These are phyloP conservation scores for Phalaenopsis aphrodite DNA, from an alignment of 106 monocot species.

Conservation along the genomic window DNA sequence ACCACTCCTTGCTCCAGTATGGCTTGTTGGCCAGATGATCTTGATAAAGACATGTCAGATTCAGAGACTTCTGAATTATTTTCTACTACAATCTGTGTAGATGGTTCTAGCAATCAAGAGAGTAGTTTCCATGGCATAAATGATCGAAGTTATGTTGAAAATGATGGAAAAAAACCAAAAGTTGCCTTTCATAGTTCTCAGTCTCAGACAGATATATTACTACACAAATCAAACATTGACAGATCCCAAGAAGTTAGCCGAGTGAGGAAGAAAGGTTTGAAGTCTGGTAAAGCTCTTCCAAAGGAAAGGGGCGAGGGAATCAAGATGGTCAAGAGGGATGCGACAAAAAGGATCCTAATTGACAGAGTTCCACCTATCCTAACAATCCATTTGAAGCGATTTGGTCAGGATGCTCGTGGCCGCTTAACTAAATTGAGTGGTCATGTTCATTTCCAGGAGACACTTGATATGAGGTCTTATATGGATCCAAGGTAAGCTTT, in stretches of 20 bases:
- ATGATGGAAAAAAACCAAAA: conserved; percentile 14
- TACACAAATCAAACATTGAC: conserved; percentile 10
- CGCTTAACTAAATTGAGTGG: conserved; percentile 76
- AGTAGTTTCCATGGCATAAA: conserved; percentile 24
- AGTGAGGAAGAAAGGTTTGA: conserved; percentile 11
- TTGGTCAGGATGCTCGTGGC: conserved; percentile 76
- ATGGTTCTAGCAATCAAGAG: conserved; percentile 15
- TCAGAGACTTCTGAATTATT: conserved; percentile 19
- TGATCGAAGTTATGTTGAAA: conserved; percentile 5
- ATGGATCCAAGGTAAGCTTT: conserved; percentile 57
- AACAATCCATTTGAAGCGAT: conserved; percentile 82
- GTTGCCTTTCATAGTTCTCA: conserved; percentile 5
- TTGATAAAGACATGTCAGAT: conserved; percentile 14
- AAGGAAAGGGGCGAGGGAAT: conserved; percentile 16
- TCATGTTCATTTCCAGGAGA: conserved; percentile 66
- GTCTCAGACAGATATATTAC: conserved; percentile 11
- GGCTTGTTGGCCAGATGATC: conserved; percentile 5
- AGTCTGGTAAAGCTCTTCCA: conserved; percentile 9
- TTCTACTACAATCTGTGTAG: conserved; percentile 9
- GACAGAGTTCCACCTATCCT: conserved; percentile 49
- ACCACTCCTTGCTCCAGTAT: conserved; percentile 1
- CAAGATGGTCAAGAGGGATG: conserved; percentile 59
- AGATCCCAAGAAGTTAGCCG: conserved; percentile 3
- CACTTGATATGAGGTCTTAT: conserved; percentile 67
- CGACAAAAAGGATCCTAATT: conserved; percentile 68